Evolutionary conservation across 2,329 filamentous ascomycete genomes (phyloP).

Genomic region (Chalaropsis ovoidea): DNA sequence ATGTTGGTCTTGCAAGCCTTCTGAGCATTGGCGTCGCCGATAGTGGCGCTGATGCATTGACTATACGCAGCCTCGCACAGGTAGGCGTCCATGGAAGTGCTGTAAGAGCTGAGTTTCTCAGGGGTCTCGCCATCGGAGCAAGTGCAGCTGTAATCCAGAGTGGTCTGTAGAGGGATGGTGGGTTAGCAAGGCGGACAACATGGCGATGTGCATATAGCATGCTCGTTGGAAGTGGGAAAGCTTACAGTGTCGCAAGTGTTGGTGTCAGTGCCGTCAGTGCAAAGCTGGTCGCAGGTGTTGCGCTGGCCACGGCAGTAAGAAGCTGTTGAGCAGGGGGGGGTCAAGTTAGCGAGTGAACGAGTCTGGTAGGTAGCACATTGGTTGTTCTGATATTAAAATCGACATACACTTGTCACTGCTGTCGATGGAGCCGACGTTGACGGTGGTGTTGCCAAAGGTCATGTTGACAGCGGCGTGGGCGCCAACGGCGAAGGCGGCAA

Average conservation of each 20-base stretch:
- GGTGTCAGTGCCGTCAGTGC: constrained; percentile 32
- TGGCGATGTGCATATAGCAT: not conserved
- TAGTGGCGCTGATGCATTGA: constrained; percentile 39
- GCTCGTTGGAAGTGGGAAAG: not conserved
- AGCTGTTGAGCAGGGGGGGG: constrained; percentile 31
- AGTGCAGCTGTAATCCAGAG: constrained; percentile 41
- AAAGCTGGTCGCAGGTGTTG: constrained; percentile 43
- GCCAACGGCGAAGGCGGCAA: constrained; percentile 23
- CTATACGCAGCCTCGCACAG: constrained; percentile 42
- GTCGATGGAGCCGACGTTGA: constrained; percentile 19
- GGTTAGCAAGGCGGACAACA: not conserved
- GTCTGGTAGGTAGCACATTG: not conserved
- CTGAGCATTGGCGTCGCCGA: constrained; percentile 38
- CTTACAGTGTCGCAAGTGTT: constrained; percentile 43
- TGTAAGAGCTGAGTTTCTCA: constrained; percentile 45
- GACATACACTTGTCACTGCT: constrained; percentile 23
- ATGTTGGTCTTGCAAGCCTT: constrained; percentile 42
- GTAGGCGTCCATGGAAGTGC: constrained; percentile 44
- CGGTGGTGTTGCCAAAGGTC: constrained; percentile 24
- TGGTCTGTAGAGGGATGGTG: constrained; percentile 30
- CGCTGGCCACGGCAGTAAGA: constrained; percentile 44
- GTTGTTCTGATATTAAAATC: not conserved
- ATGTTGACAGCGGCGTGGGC: constrained; percentile 20
- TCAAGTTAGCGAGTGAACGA: constrained; percentile 20
- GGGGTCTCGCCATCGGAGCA: constrained; percentile 41